Evolutionary conservation across 371 early-diverging fungal genomes (phyloP), one percentile per base, ranked within the genome.

Genomic region (Mortierella sp.): DNA sequence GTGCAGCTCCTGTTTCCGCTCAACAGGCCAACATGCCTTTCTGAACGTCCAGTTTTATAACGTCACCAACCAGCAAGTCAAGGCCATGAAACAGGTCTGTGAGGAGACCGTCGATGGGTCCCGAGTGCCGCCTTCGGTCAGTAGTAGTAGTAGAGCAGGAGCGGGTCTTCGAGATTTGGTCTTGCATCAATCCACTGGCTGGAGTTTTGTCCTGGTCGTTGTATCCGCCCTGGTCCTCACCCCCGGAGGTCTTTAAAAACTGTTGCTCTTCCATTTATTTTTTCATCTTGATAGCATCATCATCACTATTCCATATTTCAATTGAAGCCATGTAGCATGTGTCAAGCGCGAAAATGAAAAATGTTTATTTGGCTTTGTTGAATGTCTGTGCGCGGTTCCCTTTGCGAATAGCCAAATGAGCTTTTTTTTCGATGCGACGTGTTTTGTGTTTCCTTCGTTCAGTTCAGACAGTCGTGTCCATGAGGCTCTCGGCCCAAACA

Each of bases 1-100:
- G 43, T 80, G 80, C 34, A 69, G 76, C 19, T 66, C 65, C 24
- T 80, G 80, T 24, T 63, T 76, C 53, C 75, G 80, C 37, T 73
- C 76, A 41, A 80, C 80, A 14, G 76, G 76, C 10, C 80, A 80
- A 37, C 61, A 22, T 37, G 52, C 70, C 9, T 73, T 55, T 31
- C 8, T 80, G 47, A 64, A 58, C 41, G 68, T 69, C 26, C 67
- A 68, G 29, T 74, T 74, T 47, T 73, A 74, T 26, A 70, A 76
- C 26, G 73, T 76, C 64, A 70, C 76, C n/a, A 71, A 73, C 26
- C 73, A 72, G 24, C 41, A 64, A 2, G 70, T 44, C 44, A 76
- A 70, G 34, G 69, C 76, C 13, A 66, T 61, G 53, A 80, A 68
- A 50, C 72, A 71, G 41, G 72, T 68, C 58, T 79, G 80, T 34